Evolutionary conservation across 2,329 filamentous ascomycete species (phyloP).

Genomic region (Xylaria sp.): DNA sequence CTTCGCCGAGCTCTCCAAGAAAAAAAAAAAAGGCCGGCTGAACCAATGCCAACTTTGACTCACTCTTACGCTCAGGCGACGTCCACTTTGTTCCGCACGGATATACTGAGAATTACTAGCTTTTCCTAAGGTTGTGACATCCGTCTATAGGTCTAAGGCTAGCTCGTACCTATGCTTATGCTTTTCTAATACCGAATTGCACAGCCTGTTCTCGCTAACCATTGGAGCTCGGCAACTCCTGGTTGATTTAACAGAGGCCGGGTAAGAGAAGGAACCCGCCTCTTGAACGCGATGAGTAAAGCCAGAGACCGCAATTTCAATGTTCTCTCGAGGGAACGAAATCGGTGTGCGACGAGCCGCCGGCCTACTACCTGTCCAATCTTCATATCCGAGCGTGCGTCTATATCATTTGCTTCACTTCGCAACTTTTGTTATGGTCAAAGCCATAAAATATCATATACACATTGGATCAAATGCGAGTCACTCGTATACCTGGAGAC

Average conservation of each 20-base stretch:
- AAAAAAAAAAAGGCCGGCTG: slow-evolving; percentile 21
- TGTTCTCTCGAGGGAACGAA: slow-evolving; percentile 5
- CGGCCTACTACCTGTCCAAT: neutral
- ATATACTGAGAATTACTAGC: slow-evolving; percentile 11
- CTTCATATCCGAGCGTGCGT: neutral
- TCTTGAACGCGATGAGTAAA: slow-evolving; percentile 1
- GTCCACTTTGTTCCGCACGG: slow-evolving; percentile 23
- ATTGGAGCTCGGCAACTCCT: neutral
- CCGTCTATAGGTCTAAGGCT: slow-evolving; percentile 5
- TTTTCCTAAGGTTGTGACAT: slow-evolving; percentile 7
- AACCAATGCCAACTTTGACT: slow-evolving; percentile 18
- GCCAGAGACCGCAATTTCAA: neutral
- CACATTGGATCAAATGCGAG: neutral
- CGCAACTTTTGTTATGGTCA: neutral
- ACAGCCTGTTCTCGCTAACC: neutral
- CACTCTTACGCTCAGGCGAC: slow-evolving; percentile 5
- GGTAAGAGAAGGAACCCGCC: slow-evolving; percentile 8
- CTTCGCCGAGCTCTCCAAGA: neutral
- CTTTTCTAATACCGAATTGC: slow-evolving; percentile 12
- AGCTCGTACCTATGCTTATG: slow-evolving; percentile 2
- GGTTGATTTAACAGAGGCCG: neutral
- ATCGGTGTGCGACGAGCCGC: neutral
- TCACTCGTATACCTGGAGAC: neutral
- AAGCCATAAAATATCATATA: neutral
- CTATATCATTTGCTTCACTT: slow-evolving; percentile 9